phyloP scores from a whole-genome alignment of 306 rosid species.

The Mimosa bimucronata region DNA sequence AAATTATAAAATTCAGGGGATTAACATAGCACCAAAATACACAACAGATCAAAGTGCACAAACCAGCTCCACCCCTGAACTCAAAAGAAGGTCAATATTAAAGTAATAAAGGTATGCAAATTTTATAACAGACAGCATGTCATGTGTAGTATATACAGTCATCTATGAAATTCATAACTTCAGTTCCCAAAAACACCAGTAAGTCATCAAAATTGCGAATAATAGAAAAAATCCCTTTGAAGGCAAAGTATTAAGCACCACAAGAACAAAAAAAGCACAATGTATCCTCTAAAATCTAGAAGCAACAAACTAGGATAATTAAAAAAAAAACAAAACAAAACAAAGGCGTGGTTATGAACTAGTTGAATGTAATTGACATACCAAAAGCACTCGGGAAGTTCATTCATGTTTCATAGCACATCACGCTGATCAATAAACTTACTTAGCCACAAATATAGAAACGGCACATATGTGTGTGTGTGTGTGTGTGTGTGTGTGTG shows the following conservation, averaged over 20 bases:
- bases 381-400: neutral
- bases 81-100: neutral
- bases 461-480: neutral
- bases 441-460: constrained; percentile 18
- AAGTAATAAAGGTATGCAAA: neutral
- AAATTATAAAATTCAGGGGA: neutral
- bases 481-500: too few species aligned
- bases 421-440: constrained; percentile 10
- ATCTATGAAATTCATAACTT: neutral
- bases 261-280: neutral
- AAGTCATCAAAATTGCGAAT: neutral
- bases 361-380: neutral
- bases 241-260: neutral
- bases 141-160: neutral
- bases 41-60: neutral
- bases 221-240: neutral
- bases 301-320: constrained; percentile 6
- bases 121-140: neutral
- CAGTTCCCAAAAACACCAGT: neutral
- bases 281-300: constrained; percentile 10
- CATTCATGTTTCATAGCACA: neutral
- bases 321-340: constrained; percentile 20
- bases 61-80: neutral
- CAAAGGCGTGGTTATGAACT: constrained; percentile 7
- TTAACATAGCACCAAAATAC: constrained; percentile 6